These are phyloP conservation scores for Thelephora terrestris DNA, from an alignment of 1,284 basidiomycete genomes.

Conservation along the genomic window DNA sequence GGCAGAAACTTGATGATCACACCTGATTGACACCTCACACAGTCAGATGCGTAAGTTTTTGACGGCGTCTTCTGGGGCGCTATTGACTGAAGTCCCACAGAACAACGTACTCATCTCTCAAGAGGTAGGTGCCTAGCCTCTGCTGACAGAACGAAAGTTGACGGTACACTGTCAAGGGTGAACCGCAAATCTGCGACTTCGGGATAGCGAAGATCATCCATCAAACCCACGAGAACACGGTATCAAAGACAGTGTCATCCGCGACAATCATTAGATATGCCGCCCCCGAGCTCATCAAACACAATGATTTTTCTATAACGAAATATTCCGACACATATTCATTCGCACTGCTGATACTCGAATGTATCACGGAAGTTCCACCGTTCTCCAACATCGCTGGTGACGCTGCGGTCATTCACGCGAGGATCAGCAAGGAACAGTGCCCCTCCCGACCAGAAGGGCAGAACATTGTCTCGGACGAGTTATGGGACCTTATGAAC, in stretches of 20 bases:
- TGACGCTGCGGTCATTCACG: too few relatives aligned
- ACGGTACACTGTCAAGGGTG: conserved; percentile 24
- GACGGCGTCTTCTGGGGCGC: too few relatives aligned
- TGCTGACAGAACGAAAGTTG: not conserved
- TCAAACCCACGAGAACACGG: conserved; percentile 36
- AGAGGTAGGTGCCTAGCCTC: conserved; percentile 13
- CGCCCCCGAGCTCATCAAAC: conserved; percentile 44
- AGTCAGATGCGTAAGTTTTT: too few relatives aligned
- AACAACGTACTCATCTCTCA: too few relatives aligned
- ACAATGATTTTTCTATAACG: conserved; percentile 28
- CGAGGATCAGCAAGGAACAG: too few relatives aligned
- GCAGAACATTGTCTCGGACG: too few relatives aligned
- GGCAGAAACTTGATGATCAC: not conserved
- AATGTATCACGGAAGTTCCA: conserved; percentile 31
- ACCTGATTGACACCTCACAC: too few relatives aligned
- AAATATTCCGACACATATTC: conserved; percentile 41
- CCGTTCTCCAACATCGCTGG: conserved; percentile 38
- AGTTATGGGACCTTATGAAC: too few relatives aligned
- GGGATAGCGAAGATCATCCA: conserved; percentile 48
- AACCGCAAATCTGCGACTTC: too few relatives aligned
- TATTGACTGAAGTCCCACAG: too few relatives aligned
- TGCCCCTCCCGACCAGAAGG: too few relatives aligned
- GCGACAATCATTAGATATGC: conserved; percentile 42
- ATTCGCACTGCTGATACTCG: conserved; percentile 48
- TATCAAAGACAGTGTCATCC: conserved; percentile 32